Conservation (phyloP, 768 basidiomycete genomes). For the Kwoniella sp. region DNA sequence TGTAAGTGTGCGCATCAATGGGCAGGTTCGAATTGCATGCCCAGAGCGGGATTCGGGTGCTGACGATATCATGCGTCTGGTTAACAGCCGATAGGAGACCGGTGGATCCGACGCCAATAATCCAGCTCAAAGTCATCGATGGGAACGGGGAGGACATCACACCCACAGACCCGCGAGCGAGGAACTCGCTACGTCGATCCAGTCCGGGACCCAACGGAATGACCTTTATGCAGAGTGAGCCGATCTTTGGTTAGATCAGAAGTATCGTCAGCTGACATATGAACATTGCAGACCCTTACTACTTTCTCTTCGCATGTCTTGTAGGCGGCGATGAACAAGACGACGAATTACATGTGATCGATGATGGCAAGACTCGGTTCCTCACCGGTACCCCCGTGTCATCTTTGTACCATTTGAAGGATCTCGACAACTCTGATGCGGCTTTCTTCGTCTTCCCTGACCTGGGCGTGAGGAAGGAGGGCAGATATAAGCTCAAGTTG, state of each 20-base stretch:
- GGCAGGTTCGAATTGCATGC: constrained; percentile 18
- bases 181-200: constrained; percentile 23
- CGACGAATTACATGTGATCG: constrained; percentile 81
- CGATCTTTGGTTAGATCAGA: constrained; percentile 18
- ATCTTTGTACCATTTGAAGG: constrained; percentile 87
- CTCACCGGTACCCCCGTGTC: constrained; percentile 79
- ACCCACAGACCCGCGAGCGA: constrained; percentile 13
- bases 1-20: constrained; percentile 59
- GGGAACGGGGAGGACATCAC: constrained; percentile 50
- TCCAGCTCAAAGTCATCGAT: constrained; percentile 88
- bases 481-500: constrained; percentile 77
- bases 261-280: constrained; percentile 13
- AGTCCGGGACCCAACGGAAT: constrained; percentile 31
- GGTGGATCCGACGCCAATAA: constrained; percentile 94
- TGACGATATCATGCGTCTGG: constrained; percentile 12
- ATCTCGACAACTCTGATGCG: constrained; percentile 65
- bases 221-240: constrained; percentile 54
- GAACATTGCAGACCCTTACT: constrained; percentile 67
- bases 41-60: neutral
- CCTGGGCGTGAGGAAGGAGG: constrained; percentile 86
- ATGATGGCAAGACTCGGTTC: constrained; percentile 88
- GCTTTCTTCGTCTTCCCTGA: constrained; percentile 98
- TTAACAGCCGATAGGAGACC: constrained; percentile 83
- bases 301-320: constrained; percentile 90
- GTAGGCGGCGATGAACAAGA: constrained; percentile 76